These are phyloP conservation scores for Phytophthora tentaculata DNA, from an alignment of 352 stramenopile genomes.

Conservation along the genomic window DNA sequence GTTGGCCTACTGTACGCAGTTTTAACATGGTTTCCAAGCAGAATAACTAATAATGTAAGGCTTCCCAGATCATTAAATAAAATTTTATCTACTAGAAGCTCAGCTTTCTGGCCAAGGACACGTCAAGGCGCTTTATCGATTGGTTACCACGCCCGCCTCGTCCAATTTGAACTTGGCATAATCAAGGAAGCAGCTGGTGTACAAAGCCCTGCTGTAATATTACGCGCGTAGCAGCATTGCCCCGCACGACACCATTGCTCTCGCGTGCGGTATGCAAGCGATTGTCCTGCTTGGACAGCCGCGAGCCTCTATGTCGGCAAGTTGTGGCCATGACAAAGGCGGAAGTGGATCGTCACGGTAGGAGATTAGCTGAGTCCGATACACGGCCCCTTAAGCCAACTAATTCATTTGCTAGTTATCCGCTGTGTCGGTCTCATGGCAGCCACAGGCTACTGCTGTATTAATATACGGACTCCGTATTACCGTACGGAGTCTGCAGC, in stretches of 20 bases:
- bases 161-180: conserved; percentile 2
- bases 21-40: neutral
- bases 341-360: neutral
- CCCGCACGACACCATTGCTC: neutral
- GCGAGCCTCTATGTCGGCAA: conserved; percentile 19
- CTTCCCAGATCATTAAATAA: too few relatives aligned
- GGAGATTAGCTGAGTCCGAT: too few relatives aligned
- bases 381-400: too few relatives aligned
- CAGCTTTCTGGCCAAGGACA: neutral
- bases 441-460: too few relatives aligned
- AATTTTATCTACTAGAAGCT: too few relatives aligned
- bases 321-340: too few relatives aligned
- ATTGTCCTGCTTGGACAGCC: conserved; percentile 15
- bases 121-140: neutral
- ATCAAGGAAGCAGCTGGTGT: conserved; percentile 1
- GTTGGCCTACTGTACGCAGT: too few relatives aligned
- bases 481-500: too few relatives aligned
- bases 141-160: neutral
- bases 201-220: neutral
- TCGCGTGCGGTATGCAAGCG: neutral
- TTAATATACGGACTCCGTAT: too few relatives aligned
- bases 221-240: neutral
- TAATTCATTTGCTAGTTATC: neutral
- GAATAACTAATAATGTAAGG: too few relatives aligned
- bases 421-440: neutral